These are phyloP conservation scores for Phanerochaete sordida DNA, from an alignment of 768 basidiomycete genomes.

Conservation along the genomic window DNA sequence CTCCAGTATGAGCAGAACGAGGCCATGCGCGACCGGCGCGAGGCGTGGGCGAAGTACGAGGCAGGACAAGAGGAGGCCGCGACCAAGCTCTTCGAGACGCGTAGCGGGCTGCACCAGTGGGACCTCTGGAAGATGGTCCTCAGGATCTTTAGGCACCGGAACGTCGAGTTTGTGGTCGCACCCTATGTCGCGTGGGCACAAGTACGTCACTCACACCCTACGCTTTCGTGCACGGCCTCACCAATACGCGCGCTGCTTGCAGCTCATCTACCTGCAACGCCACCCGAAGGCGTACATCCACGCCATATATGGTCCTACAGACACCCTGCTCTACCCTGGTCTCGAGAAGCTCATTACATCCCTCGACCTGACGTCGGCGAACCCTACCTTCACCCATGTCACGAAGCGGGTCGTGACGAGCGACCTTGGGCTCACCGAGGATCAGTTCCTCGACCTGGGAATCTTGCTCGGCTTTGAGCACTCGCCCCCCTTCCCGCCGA, in stretches of 20 bases:
- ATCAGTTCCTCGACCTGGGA: constrained; percentile 93
- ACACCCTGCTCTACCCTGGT: constrained; percentile 83
- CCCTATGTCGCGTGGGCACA: constrained; percentile 96
- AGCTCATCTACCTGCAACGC: constrained; percentile 94
- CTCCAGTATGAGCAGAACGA: constrained; percentile 49
- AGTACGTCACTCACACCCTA: constrained; percentile 45
- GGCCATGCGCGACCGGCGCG: constrained; percentile 69
- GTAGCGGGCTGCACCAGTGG: constrained; percentile 70
- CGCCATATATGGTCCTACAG: constrained; percentile 87
- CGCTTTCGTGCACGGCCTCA: neutral
- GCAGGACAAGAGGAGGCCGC: constrained; percentile 87
- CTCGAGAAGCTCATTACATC: constrained; percentile 89
- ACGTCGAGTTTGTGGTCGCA: constrained; percentile 94
- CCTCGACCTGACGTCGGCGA: constrained; percentile 67
- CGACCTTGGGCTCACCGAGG: constrained; percentile 66
- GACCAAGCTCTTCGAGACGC: constrained; percentile 76
- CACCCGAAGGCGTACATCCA: constrained; percentile 94
- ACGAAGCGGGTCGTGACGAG: constrained; percentile 74
- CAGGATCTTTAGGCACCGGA: constrained; percentile 89
- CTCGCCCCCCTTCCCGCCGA: constrained; percentile 78
- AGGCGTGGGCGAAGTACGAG: constrained; percentile 95
- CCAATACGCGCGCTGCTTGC: neutral
- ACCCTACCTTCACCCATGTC: constrained; percentile 77
- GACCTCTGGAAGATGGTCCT: constrained; percentile 95
- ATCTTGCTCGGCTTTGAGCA: constrained; percentile 90